phyloP scores from a whole-genome alignment of 768 basidiomycete genomes.

The Tubosaeta sp. region DNA sequence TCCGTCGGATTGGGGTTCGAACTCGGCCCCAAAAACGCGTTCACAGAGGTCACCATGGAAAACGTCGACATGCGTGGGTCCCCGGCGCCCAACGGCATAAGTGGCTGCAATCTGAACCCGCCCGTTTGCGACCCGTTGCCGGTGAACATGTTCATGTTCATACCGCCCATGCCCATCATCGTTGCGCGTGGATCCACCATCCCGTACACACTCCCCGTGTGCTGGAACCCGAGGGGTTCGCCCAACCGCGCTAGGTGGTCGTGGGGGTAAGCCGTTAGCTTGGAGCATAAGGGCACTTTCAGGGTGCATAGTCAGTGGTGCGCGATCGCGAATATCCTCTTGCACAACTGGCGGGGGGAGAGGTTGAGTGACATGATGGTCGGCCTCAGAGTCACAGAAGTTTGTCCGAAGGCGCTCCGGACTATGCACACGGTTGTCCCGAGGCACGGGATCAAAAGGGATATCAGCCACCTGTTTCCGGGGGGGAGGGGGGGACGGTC shows the following conservation, averaged over 20 bases:
- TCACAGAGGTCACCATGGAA: constrained; percentile 83
- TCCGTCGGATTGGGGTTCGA: constrained; percentile 76
- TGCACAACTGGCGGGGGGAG: not conserved
- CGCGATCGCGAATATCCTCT: constrained; percentile 11
- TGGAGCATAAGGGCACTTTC: constrained; percentile 31
- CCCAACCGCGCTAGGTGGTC: constrained; percentile 33
- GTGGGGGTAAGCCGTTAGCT: constrained; percentile 25
- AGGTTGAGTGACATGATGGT: constrained; percentile 3
- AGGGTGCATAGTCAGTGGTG: constrained; percentile 24
- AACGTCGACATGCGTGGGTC: constrained; percentile 78
- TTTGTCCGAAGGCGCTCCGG: constrained; percentile 7
- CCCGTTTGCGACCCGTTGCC: constrained; percentile 56
- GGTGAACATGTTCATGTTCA: constrained; percentile 57
- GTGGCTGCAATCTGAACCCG: constrained; percentile 45
- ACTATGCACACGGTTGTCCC: constrained; percentile 6
- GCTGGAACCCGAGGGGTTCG: constrained; percentile 60
- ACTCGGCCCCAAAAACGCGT: constrained; percentile 78
- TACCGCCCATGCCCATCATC: constrained; percentile 49
- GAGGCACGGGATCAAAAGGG: constrained; percentile 5
- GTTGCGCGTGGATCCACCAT: constrained; percentile 58
- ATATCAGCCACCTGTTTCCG: constrained; percentile 9
- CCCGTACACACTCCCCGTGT: constrained; percentile 73
- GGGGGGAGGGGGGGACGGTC: constrained; percentile 1
- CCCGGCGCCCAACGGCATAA: constrained; percentile 43
- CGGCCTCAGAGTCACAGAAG: constrained; percentile 9